Conservation (phyloP, 2,329 filamentous ascomycete genomes). For the Colletotrichum falcatum region DNA sequence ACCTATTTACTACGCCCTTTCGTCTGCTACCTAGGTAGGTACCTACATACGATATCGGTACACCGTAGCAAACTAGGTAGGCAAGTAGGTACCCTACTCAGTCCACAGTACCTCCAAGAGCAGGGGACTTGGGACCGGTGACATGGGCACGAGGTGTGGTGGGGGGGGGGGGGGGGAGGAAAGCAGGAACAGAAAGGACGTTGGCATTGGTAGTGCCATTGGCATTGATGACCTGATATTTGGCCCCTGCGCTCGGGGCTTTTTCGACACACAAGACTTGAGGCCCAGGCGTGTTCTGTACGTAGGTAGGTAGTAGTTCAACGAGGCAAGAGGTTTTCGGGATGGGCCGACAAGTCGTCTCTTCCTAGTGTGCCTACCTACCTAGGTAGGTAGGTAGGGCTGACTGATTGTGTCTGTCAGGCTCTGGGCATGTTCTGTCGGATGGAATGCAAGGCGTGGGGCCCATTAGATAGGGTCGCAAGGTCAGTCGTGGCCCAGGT, state of each 20-base stretch:
- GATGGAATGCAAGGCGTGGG: conserved; percentile 8
- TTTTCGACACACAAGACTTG: background rate
- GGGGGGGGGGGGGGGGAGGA: background rate
- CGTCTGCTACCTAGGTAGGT: background rate
- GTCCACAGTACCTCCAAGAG: too few relatives aligned
- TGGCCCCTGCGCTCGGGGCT: background rate
- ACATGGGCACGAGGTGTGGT: background rate
- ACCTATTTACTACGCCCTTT: background rate
- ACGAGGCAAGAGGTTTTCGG: background rate
- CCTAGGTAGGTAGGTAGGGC: background rate
- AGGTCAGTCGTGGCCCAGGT: background rate
- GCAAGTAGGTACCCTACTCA: too few relatives aligned
- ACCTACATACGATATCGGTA: too few relatives aligned
- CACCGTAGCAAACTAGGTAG: too few relatives aligned
- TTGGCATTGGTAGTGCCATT: too few relatives aligned
- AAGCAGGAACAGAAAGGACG: background rate
- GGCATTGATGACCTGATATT: background rate
- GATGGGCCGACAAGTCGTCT: background rate
- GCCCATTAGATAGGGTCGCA: background rate
- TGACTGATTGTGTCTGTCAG: conserved; percentile 4
- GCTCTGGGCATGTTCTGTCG: conserved; percentile 14
- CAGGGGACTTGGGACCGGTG: background rate
- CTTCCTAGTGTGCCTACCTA: background rate
- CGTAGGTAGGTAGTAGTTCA: too few relatives aligned
- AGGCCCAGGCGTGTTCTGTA: background rate